phyloP scores from a whole-genome alignment of 2,329 filamentous ascomycete species.

The Pyrenophora tritici-repentis region DNA sequence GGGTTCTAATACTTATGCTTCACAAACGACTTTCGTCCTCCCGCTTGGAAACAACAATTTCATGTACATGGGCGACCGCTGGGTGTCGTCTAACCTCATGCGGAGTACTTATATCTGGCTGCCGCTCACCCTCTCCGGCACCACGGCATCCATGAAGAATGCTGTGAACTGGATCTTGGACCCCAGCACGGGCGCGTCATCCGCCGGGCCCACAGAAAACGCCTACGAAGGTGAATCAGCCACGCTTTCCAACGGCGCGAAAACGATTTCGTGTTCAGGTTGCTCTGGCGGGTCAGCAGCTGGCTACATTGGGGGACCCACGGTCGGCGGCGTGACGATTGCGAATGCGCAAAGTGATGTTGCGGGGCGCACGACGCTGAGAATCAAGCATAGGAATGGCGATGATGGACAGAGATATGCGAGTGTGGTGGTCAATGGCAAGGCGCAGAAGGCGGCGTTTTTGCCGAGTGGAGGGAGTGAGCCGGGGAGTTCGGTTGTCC shows the following conservation, averaged over 20 bases:
- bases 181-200: slow-evolving; percentile 51
- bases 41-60: slow-evolving; percentile 49
- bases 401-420: slow-evolving; percentile 60
- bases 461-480: slow-evolving; percentile 55
- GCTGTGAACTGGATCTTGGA: slow-evolving; percentile 61
- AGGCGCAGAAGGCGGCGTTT: slow-evolving; percentile 59
- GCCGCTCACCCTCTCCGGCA: slow-evolving; percentile 60
- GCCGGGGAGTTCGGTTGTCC: slow-evolving; percentile 55
- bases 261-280: slow-evolving; percentile 53
- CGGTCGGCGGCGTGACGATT: slow-evolving; percentile 60
- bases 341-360: slow-evolving; percentile 51
- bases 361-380: slow-evolving; percentile 56
- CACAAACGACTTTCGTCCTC: slow-evolving; percentile 66
- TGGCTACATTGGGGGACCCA: slow-evolving; percentile 52
- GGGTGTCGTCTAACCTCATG: slow-evolving; percentile 64
- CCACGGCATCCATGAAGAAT: slow-evolving; percentile 56
- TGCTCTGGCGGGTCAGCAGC: slow-evolving; percentile 58
- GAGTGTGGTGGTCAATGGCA: slow-evolving; percentile 62
- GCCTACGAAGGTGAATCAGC: slow-evolving; percentile 59
- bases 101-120: slow-evolving; percentile 69
- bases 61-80: slow-evolving; percentile 71
- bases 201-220: slow-evolving; percentile 53
- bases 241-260: slow-evolving; percentile 53
- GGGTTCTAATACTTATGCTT: slow-evolving; percentile 63
- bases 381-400: slow-evolving; percentile 62